Conservation (phyloP, 1,284 basidiomycete species). For the Pyrrhoderma noxium region DNA sequence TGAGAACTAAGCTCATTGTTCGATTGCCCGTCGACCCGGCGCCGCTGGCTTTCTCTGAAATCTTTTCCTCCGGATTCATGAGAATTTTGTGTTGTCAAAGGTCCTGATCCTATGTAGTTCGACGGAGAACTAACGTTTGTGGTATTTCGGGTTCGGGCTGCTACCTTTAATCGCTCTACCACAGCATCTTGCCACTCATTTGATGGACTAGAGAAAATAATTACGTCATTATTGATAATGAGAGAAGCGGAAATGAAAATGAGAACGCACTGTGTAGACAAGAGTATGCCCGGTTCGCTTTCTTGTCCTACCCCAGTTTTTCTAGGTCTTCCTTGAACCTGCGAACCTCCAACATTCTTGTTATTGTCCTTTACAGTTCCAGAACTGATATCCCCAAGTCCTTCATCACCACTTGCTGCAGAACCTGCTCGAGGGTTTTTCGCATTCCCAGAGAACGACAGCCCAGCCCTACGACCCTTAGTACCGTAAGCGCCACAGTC, state of each 20-base stretch:
- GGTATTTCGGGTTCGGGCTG: constrained; percentile 8
- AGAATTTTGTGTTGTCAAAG: background rate
- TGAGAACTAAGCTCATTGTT: background rate
- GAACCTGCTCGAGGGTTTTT: constrained; percentile 23
- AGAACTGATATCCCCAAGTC: constrained; percentile 24
- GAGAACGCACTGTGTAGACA: constrained; percentile 10
- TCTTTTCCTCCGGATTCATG: background rate
- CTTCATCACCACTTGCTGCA: constrained; percentile 25
- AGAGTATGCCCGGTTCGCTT: constrained; percentile 11
- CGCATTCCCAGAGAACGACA: constrained; percentile 2
- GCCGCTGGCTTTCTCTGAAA: constrained; percentile 10
- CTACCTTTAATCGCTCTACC: constrained; percentile 25
- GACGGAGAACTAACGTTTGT: background rate
- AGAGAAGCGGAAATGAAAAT: background rate
- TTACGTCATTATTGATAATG: background rate
- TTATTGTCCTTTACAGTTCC: constrained; percentile 13
- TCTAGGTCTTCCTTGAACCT: constrained; percentile 16
- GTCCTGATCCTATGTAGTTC: background rate
- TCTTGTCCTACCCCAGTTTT: constrained; percentile 17
- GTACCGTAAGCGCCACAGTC: constrained; percentile 70
- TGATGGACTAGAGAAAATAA: constrained; percentile 46
- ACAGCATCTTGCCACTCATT: constrained; percentile 76
- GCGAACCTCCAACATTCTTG: constrained; percentile 1
- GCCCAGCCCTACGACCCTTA: constrained; percentile 40
- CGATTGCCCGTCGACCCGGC: constrained; percentile 6